Evolutionary conservation across 108 stramenopile species (phyloP).

Genomic region (Fistulifera pelliculosa): DNA sequence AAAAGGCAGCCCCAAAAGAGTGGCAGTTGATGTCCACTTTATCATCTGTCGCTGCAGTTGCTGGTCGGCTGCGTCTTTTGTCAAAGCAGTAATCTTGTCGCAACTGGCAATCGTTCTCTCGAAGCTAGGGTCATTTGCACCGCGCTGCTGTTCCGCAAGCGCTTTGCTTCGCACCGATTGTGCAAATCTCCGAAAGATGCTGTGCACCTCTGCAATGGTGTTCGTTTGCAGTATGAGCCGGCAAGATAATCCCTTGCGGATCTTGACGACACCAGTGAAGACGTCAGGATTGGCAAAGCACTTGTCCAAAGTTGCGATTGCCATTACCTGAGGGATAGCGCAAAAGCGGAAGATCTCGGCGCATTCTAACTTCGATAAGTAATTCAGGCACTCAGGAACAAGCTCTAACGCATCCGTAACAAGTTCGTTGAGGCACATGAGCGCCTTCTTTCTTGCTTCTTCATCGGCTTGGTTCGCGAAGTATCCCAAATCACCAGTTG

Average conservation of each 20-base stretch:
- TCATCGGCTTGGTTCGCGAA: conserved; percentile 58
- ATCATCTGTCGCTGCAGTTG: neutral
- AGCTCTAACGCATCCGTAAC: conserved; percentile 95
- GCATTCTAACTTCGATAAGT: conserved; percentile 79
- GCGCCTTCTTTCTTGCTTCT: conserved; percentile 33
- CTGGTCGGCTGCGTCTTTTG: conserved; percentile 1
- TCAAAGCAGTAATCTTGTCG: conserved; percentile 50
- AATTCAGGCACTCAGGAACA: conserved; percentile 89
- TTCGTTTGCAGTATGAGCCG: conserved; percentile 65
- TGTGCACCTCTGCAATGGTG: conserved; percentile 61
- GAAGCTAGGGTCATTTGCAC: conserved; percentile 61
- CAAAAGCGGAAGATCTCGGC: conserved; percentile 94
- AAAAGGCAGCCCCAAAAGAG: neutral
- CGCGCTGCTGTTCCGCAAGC: conserved; percentile 21
- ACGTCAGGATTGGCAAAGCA: conserved; percentile 88
- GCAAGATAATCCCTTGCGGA: conserved; percentile 83
- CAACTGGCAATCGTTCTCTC: conserved; percentile 68
- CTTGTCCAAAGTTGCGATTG: conserved; percentile 97
- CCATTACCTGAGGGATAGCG: conserved; percentile 99
- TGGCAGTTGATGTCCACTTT: neutral
- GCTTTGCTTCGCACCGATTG: conserved; percentile 42
- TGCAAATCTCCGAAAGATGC: conserved; percentile 60
- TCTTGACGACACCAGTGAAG: conserved; percentile 98
- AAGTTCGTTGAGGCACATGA: conserved; percentile 90
- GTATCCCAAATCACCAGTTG: conserved; percentile 74